These are phyloP conservation scores for Stromatinia cepivora DNA, from an alignment of 2,329 filamentous ascomycete species.

Conservation along the genomic window DNA sequence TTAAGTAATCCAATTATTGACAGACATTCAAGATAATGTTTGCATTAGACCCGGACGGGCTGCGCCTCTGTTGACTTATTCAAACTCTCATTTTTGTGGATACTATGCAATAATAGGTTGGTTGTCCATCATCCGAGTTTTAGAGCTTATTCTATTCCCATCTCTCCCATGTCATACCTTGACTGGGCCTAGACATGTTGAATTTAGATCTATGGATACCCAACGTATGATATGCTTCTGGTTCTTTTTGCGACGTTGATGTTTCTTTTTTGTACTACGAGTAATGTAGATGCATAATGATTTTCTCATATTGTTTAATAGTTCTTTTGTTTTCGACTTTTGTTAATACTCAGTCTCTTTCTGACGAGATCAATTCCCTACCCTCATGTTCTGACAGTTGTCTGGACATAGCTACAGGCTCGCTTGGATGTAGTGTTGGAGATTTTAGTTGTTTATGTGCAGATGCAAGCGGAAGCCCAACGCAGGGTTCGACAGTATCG, in stretches of 20 bases:
- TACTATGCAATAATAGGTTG: not conserved
- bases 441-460: constrained; percentile 19
- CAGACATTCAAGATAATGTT: not conserved
- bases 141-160: constrained; percentile 17
- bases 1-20: not conserved
- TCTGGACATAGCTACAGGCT: constrained; percentile 1
- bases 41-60: not conserved
- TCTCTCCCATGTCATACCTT: constrained; percentile 9
- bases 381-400: constrained; percentile 19
- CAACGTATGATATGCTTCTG: constrained; percentile 5
- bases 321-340: constrained; percentile 1
- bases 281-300: constrained; percentile 17
- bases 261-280: not conserved
- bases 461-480: constrained; percentile 7
- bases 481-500: constrained; percentile 6
- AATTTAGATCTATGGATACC: constrained; percentile 2
- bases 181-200: not conserved
- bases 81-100: not conserved
- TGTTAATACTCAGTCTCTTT: constrained; percentile 13
- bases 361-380: constrained; percentile 16
- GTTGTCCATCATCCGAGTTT: not conserved
- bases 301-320: constrained; percentile 9
- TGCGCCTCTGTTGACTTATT: constrained; percentile 1
- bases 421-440: constrained; percentile 11
- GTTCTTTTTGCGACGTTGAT: constrained; percentile 4